phyloP scores from a whole-genome alignment of 495 filamentous ascomycete species.

The Penicillium waksmanii region DNA sequence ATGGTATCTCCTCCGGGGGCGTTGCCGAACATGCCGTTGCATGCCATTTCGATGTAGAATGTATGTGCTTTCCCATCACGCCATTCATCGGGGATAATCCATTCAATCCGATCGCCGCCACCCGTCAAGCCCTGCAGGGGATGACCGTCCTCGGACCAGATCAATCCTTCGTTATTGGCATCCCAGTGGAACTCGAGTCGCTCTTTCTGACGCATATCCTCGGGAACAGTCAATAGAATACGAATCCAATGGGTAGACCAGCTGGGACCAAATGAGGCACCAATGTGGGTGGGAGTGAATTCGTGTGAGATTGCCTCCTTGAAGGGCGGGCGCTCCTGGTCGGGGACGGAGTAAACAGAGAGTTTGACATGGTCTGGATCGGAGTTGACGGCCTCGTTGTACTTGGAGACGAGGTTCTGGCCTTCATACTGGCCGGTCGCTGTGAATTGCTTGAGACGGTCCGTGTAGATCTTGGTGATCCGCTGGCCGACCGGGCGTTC shows the following conservation, averaged over 20 bases:
- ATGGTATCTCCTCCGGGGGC: slow-evolving; percentile 82
- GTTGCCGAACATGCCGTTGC: slow-evolving; percentile 98
- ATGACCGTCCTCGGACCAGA: slow-evolving; percentile 86
- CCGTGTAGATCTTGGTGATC: slow-evolving; percentile 84
- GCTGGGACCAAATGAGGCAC: slow-evolving; percentile 84
- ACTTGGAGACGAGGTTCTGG: slow-evolving; percentile 77
- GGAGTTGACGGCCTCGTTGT: slow-evolving; percentile 72
- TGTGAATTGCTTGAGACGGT: slow-evolving; percentile 81
- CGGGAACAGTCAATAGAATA: slow-evolving; percentile 75
- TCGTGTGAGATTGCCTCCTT: slow-evolving; percentile 80
- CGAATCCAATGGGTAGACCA: slow-evolving; percentile 99
- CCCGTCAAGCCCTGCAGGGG: slow-evolving; percentile 92
- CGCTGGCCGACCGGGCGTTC: slow-evolving; percentile 75
- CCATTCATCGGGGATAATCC: slow-evolving; percentile 80
- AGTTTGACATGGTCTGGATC: slow-evolving; percentile 81
- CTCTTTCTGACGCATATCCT: slow-evolving; percentile 68
- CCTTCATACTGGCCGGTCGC: slow-evolving; percentile 77
- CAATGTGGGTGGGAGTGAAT: slow-evolving; percentile 75
- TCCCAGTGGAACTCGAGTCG: slow-evolving; percentile 96
- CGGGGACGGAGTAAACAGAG: slow-evolving; percentile 81
- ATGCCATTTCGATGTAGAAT: slow-evolving; percentile 97
- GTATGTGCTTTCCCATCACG: slow-evolving; percentile 83
- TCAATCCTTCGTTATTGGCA: slow-evolving; percentile 84
- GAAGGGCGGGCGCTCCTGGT: slow-evolving; percentile 82
- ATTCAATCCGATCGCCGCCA: slow-evolving; percentile 86